A percentile compares a stretch with the other conserved stretches of the same genome.
Evolutionary conservation across 805 yeast genomes (phyloP).

Genomic region (Saccharomyces kudriavzevii): DNA sequence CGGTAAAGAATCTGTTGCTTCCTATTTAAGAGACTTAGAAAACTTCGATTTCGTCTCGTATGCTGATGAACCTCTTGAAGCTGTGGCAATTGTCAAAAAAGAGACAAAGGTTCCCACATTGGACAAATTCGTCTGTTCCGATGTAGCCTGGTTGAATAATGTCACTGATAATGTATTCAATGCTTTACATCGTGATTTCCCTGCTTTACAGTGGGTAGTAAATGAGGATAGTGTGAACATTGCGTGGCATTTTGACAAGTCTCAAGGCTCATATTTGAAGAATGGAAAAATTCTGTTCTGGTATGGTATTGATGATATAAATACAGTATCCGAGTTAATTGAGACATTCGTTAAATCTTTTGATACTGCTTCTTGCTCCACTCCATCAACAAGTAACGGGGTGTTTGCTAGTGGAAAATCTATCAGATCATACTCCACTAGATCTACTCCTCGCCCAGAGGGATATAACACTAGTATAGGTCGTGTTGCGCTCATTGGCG

Average conservation of each 20-base stretch:
- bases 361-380: conserved; percentile 27
- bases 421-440: conserved; percentile 46
- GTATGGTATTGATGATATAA: conserved; percentile 74
- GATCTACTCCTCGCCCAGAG: conserved; percentile 50
- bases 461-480: conserved; percentile 57
- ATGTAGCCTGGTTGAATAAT: conserved; percentile 94
- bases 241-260: conserved; percentile 83
- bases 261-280: conserved; percentile 88
- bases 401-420: conserved; percentile 42
- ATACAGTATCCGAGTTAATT: conserved; percentile 55
- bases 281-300: conserved; percentile 88
- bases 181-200: conserved; percentile 66
- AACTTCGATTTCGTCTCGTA: conserved; percentile 58
- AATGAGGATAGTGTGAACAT: conserved; percentile 85
- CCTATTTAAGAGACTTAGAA: conserved; percentile 70
- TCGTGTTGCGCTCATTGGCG: conserved; percentile 90
- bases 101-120: conserved; percentile 52
- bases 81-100: conserved; percentile 72
- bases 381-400: conserved; percentile 31
- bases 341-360: conserved; percentile 38
- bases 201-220: conserved; percentile 77
- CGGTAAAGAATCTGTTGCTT: conserved; percentile 67
- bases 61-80: conserved; percentile 95
- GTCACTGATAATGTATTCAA: conserved; percentile 91
- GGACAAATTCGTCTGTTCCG: conserved; percentile 79